Conservation (phyloP, 345 rosid species). For the Cardamine occulta region DNA sequence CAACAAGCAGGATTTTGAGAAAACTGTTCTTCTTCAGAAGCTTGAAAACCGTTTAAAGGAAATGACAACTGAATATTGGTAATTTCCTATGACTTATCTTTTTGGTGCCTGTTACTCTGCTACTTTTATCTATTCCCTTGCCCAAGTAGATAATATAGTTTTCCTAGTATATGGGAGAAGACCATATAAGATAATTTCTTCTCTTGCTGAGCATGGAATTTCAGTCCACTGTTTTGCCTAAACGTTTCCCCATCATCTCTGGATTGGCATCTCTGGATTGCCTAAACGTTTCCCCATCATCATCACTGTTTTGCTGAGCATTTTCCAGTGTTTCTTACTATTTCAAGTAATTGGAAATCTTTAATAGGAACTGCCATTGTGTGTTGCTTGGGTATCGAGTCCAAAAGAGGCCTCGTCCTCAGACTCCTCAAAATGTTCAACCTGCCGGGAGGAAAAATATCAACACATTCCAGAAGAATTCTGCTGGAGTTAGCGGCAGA, state of each 20-base stretch:
- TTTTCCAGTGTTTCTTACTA: conserved; percentile 20
- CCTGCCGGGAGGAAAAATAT: conserved; percentile 37
- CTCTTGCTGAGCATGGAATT: conserved; percentile 14
- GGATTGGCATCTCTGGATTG: conserved; percentile 14
- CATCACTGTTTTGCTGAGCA: conserved; percentile 17
- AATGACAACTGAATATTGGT: conserved; percentile 96
- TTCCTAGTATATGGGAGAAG: conserved; percentile 28
- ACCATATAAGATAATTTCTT: conserved; percentile 28
- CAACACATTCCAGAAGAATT: conserved; percentile 37
- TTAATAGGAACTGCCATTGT: conserved; percentile 77
- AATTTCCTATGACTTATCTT: conserved; percentile 15
- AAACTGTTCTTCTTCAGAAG: conserved; percentile 90
- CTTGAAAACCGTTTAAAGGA: conserved; percentile 92
- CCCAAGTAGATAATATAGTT: conserved; percentile 7
- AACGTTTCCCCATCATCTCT: conserved; percentile 19
- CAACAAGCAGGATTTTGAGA: conserved; percentile 97
- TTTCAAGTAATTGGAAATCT: conserved; percentile 30
- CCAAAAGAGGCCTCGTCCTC: conserved; percentile 50
- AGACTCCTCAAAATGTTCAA: conserved; percentile 37
- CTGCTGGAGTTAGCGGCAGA: conserved; percentile 31
- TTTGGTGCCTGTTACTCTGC: conserved; percentile 18
- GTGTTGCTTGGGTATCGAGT: conserved; percentile 78
- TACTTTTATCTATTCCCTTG: neutral
- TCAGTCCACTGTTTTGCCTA: conserved; percentile 17
- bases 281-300: conserved; percentile 16